These are phyloP conservation scores for Wallacemonas sp. DNA, from an alignment of 208 protist species.

Conservation along the genomic window DNA sequence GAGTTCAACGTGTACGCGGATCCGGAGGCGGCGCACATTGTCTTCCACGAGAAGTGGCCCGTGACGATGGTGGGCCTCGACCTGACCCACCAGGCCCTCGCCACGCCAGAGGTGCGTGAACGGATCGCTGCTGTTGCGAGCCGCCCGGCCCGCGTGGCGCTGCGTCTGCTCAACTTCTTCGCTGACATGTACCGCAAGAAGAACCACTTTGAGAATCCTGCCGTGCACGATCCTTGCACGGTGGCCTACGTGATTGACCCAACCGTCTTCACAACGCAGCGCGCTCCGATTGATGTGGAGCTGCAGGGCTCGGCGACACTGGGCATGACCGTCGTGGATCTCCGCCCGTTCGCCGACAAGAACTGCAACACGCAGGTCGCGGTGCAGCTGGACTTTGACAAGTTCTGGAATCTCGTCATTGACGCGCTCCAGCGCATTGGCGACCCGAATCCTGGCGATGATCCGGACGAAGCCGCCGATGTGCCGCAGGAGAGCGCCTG, in stretches of 20 bases:
- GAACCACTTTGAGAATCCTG: constrained; percentile 22
- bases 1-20: constrained; percentile 85
- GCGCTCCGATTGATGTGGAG: constrained; percentile 63
- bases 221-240: constrained; percentile 79
- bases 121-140: constrained; percentile 42
- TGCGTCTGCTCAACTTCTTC: constrained; percentile 60
- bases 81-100: constrained; percentile 76
- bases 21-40: constrained; percentile 77
- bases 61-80: constrained; percentile 86
- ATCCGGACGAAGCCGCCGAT: no score
- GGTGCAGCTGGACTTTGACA: constrained; percentile 53
- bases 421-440: constrained; percentile 63
- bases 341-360: constrained; percentile 29
- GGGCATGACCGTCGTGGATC: constrained; percentile 70
- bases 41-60: constrained; percentile 60
- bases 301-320: constrained; percentile 35
- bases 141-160: constrained; percentile 32
- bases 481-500: no score
- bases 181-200: constrained; percentile 39
- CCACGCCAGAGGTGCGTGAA: constrained; percentile 44
- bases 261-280: constrained; percentile 47
- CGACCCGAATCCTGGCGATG: no score
- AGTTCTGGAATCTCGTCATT: constrained; percentile 73
- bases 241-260: constrained; percentile 80
- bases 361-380: constrained; percentile 67